These are phyloP conservation scores for Didymella pinodella DNA, from an alignment of 2,329 filamentous ascomycete genomes.

Conservation along the genomic window DNA sequence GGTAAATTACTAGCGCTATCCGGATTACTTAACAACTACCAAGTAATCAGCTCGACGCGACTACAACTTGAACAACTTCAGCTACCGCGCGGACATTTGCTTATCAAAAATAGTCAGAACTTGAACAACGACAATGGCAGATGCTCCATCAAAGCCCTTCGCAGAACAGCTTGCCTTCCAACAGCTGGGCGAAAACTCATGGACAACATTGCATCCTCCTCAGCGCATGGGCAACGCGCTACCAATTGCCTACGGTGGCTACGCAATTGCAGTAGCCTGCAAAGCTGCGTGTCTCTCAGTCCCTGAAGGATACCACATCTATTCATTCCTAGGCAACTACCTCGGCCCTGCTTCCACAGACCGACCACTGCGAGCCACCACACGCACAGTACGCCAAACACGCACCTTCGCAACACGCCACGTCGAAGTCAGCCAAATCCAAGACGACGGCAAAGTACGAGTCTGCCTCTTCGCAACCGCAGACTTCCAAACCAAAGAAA, in stretches of 20 bases:
- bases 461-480: slow-evolving; percentile 55
- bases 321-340: slow-evolving; percentile 58
- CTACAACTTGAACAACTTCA: not conserved
- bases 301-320: slow-evolving; percentile 51
- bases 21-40: not conserved
- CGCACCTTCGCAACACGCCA: slow-evolving; percentile 59
- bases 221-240: slow-evolving; percentile 47
- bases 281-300: slow-evolving; percentile 55
- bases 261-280: slow-evolving; percentile 52
- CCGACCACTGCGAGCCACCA: slow-evolving; percentile 49
- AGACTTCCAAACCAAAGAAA: slow-evolving; percentile 59
- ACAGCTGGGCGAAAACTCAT: slow-evolving; percentile 22
- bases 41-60: not conserved
- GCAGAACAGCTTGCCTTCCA: slow-evolving; percentile 28
- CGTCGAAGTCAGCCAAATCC: slow-evolving; percentile 56
- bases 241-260: slow-evolving; percentile 58
- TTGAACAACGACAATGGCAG: slow-evolving; percentile 7
- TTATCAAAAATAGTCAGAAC: not conserved
- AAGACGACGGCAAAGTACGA: slow-evolving; percentile 48
- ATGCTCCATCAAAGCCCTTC: slow-evolving; percentile 16
- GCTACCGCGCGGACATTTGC: not conserved
- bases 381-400: slow-evolving; percentile 54
- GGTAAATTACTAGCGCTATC: slow-evolving; percentile 11
- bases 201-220: slow-evolving; percentile 42
- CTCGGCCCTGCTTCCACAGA: slow-evolving; percentile 57